Evolutionary conservation across 352 stramenopile species (phyloP).

Genomic region (Globisporangium irregulare): DNA sequence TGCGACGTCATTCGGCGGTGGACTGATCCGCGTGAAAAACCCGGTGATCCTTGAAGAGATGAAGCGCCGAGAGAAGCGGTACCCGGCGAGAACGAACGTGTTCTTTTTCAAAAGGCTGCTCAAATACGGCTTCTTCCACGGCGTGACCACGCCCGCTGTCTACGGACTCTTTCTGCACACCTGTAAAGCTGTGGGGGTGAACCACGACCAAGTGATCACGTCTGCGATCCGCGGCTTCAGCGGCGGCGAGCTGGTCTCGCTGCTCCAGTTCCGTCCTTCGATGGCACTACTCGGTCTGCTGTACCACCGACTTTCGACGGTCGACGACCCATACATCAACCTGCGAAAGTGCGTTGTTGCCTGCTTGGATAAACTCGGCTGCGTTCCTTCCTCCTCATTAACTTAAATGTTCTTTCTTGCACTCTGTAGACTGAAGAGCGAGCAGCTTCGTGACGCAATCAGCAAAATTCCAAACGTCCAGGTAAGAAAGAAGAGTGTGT

Average conservation of each 20-base stretch:
- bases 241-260: slow-evolving; percentile 68
- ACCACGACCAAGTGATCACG: slow-evolving; percentile 83
- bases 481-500: slow-evolving; percentile 21
- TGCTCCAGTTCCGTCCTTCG: slow-evolving; percentile 72
- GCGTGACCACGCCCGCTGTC: slow-evolving; percentile 62
- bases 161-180: slow-evolving; percentile 75
- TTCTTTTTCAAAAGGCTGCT: slow-evolving; percentile 78
- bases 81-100: slow-evolving; percentile 54
- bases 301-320: slow-evolving; percentile 57
- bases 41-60: slow-evolving; percentile 54
- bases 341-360: slow-evolving; percentile 50
- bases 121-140: slow-evolving; percentile 75
- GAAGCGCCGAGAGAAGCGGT: slow-evolving; percentile 61
- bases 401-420: not conserved
- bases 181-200: slow-evolving; percentile 56
- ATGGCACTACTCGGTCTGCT: slow-evolving; percentile 77
- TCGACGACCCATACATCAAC: slow-evolving; percentile 68
- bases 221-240: slow-evolving; percentile 78
- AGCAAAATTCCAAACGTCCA: slow-evolving; percentile 53
- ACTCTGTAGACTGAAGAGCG: slow-evolving; percentile 53
- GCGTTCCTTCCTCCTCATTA: not conserved
- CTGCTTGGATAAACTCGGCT: not conserved
- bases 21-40: slow-evolving; percentile 63
- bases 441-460: slow-evolving; percentile 51
- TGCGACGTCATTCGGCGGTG: slow-evolving; percentile 74